phyloP scores from a whole-genome alignment of 2,329 filamentous ascomycete species.

The Aspergillus latus region DNA sequence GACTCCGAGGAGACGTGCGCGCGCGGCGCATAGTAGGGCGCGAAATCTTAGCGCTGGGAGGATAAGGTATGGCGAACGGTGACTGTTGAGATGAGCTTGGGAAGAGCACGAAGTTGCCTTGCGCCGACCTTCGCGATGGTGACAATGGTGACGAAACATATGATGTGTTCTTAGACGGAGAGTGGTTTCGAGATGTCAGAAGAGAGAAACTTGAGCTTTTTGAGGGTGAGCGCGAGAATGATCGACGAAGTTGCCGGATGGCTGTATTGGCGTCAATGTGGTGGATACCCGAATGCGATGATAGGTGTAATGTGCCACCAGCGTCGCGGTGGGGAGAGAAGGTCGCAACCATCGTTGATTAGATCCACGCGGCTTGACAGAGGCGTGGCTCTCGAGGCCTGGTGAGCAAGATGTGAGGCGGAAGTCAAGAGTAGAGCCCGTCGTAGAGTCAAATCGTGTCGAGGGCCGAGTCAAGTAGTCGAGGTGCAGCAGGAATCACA shows the following conservation, averaged over 20 bases:
- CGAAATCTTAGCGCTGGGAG: slow-evolving; percentile 63
- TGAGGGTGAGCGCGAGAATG: slow-evolving; percentile 89
- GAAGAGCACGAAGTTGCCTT: slow-evolving; percentile 55
- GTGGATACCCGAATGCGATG: slow-evolving; percentile 80
- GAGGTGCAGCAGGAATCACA: slow-evolving; percentile 9
- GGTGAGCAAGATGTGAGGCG: background rate
- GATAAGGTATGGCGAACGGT: slow-evolving; percentile 63
- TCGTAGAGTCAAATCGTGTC: background rate
- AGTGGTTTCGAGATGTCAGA: slow-evolving; percentile 49
- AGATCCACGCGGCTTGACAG: background rate
- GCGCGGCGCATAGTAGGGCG: slow-evolving; percentile 47
- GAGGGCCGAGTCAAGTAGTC: background rate
- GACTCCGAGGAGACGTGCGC: slow-evolving; percentile 75
- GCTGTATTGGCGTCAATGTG: slow-evolving; percentile 79
- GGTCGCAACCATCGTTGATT: slow-evolving; percentile 44
- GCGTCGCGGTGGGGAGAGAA: slow-evolving; percentile 52
- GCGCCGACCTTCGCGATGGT: slow-evolving; percentile 54
- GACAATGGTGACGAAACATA: slow-evolving; percentile 57
- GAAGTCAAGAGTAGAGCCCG: slow-evolving; percentile 6
- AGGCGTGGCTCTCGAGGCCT: background rate
- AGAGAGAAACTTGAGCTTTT: slow-evolving; percentile 71
- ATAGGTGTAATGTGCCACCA: slow-evolving; percentile 79
- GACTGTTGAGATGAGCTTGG: slow-evolving; percentile 48
- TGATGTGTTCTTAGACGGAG: slow-evolving; percentile 52
- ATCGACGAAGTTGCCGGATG: slow-evolving; percentile 79